Evolutionary conservation across 306 rosid species (phyloP).

Genomic region (Vicia villosa): DNA sequence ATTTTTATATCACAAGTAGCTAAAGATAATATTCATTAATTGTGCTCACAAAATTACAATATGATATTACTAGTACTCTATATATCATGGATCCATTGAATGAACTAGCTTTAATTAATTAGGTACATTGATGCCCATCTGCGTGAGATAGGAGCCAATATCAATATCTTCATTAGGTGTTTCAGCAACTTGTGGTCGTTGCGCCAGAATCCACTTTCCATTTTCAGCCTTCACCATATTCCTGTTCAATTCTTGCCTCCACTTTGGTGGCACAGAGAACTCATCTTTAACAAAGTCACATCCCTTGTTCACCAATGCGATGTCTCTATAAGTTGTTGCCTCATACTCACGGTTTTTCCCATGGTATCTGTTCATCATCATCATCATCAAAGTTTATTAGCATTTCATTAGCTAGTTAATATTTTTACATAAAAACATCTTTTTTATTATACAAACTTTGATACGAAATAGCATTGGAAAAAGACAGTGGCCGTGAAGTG

Average conservation of each 20-base stretch:
- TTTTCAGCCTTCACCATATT: slow-evolving; percentile 59
- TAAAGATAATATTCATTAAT: too few relatives aligned
- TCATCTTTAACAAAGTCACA: slow-evolving; percentile 80
- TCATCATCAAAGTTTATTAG: not conserved
- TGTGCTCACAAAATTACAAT: too few relatives aligned
- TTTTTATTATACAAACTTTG: too few relatives aligned
- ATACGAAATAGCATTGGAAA: too few relatives aligned
- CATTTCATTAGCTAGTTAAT: too few relatives aligned
- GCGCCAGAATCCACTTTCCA: slow-evolving; percentile 75
- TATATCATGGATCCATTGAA: too few relatives aligned
- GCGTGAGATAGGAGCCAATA: slow-evolving; percentile 31
- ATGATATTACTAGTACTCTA: too few relatives aligned
- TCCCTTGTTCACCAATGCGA: slow-evolving; percentile 80
- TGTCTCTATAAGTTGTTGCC: slow-evolving; percentile 64
- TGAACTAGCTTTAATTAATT: not conserved
- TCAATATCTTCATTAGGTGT: slow-evolving; percentile 51
- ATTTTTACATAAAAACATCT: too few relatives aligned
- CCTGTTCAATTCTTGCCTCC: slow-evolving; percentile 87
- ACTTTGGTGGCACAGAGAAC: slow-evolving; percentile 71
- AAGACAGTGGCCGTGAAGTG: not conserved
- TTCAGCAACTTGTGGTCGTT: slow-evolving; percentile 53
- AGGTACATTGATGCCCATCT: slow-evolving; percentile 32
- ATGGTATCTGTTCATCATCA: slow-evolving; percentile 60
- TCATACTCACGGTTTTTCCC: slow-evolving; percentile 56
- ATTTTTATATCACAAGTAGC: too few relatives aligned